A percentile compares a stretch with the other conserved stretches of the same genome.
These are phyloP conservation scores for Abelmoschus esculentus DNA, from an alignment of 345 rosid genomes.

Conservation along the genomic window DNA sequence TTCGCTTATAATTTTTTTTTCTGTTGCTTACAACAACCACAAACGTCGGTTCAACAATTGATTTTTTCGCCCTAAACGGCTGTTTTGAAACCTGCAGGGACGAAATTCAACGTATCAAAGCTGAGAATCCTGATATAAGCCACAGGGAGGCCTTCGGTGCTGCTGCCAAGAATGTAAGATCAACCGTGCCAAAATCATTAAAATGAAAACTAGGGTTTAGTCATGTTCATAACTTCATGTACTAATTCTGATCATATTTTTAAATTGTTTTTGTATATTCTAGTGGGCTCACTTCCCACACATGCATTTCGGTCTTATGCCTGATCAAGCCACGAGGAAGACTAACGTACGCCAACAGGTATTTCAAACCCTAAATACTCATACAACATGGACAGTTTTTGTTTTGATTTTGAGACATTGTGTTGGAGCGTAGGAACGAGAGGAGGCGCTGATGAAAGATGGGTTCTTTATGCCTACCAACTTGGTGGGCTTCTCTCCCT, in stretches of 20 bases:
- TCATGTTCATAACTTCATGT: neutral
- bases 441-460: slow-evolving; percentile 63
- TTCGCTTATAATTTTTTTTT: neutral
- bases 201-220: neutral
- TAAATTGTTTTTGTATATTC: neutral
- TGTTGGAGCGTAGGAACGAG: slow-evolving; percentile 51
- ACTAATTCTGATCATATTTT: neutral
- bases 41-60: no score
- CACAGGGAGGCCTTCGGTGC: slow-evolving; percentile 99
- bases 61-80: no score
- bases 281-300: slow-evolving; percentile 99
- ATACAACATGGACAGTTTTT: no score
- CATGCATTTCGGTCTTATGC: slow-evolving; percentile 94
- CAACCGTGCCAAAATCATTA: slow-evolving; percentile 10
- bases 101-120: slow-evolving; percentile 99
- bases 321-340: slow-evolving; percentile 96
- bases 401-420: no score
- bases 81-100: no score
- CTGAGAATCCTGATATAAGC: slow-evolving; percentile 95
- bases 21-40: no score
- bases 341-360: slow-evolving; percentile 71
- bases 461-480: slow-evolving; percentile 67
- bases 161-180: slow-evolving; percentile 96
- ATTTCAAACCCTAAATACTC: slow-evolving; percentile 7
- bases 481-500: slow-evolving; percentile 70